A percentile compares a stretch with the other conserved stretches of the same genome.
phyloP scores from a whole-genome alignment of 495 filamentous ascomycete genomes.

The Evernia prunastri region DNA sequence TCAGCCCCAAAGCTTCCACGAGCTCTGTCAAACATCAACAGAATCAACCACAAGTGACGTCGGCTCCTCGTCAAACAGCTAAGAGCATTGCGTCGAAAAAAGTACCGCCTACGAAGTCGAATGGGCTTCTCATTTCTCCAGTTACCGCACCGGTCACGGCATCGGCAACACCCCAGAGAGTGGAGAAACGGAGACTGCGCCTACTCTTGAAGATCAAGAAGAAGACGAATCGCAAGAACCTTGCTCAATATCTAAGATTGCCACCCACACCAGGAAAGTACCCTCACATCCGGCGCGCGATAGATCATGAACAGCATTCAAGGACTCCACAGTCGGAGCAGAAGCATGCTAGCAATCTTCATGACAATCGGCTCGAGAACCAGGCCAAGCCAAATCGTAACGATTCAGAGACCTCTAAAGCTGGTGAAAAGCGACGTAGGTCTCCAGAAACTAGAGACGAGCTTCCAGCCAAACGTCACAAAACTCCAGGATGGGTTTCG shows the following conservation, averaged over 20 bases:
- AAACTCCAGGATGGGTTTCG: slow-evolving; percentile 2
- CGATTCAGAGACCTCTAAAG: background rate
- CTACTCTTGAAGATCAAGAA: slow-evolving; percentile 19
- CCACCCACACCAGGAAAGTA: slow-evolving; percentile 19
- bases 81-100: slow-evolving; percentile 26
- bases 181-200: slow-evolving; percentile 12
- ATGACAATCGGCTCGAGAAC: background rate
- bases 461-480: slow-evolving; percentile 10
- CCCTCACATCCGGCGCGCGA: slow-evolving; percentile 3
- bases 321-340: slow-evolving; percentile 1
- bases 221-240: slow-evolving; percentile 14
- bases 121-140: slow-evolving; percentile 15
- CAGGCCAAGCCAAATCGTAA: background rate
- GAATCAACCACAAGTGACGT: slow-evolving; percentile 7
- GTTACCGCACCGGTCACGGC: slow-evolving; percentile 16
- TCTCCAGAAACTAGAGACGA: background rate
- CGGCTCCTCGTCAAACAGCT: slow-evolving; percentile 22
- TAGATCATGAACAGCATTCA: background rate
- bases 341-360: background rate
- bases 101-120: slow-evolving; percentile 19
- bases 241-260: slow-evolving; percentile 17
- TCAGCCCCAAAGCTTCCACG: slow-evolving; percentile 15
- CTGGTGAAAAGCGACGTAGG: slow-evolving; percentile 10
- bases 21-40: slow-evolving; percentile 11
- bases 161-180: slow-evolving; percentile 21